Evolutionary conservation across 345 rosid species (phyloP).

Genomic region (Sonneratia alba): DNA sequence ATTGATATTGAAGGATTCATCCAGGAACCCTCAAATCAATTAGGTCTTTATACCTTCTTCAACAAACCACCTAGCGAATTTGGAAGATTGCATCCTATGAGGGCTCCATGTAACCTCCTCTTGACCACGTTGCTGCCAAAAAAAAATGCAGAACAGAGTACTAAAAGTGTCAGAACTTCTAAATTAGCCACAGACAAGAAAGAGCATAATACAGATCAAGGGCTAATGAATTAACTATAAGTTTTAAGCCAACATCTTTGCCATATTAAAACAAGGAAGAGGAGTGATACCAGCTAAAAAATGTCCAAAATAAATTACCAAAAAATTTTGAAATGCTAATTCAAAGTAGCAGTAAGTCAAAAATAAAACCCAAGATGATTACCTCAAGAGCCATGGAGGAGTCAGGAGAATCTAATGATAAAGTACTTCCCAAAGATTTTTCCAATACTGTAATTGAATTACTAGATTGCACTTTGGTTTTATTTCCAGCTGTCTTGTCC

Average conservation of each 20-base stretch:
- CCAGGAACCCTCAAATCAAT: conserved; percentile 2
- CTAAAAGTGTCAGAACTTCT: conserved; percentile 7
- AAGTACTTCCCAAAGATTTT: conserved; percentile 56
- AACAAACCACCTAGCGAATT: conserved; percentile 74
- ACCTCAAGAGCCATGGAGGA: conserved; percentile 17
- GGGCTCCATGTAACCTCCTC: conserved; percentile 38
- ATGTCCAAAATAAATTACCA: background rate
- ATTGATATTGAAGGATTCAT: background rate
- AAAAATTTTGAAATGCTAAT: background rate
- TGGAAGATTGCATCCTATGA: conserved; percentile 52
- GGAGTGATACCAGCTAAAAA: background rate
- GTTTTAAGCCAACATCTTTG: background rate
- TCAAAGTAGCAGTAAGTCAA: background rate
- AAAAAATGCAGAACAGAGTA: conserved; percentile 15
- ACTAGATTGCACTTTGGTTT: conserved; percentile 27
- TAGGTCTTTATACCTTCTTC: conserved; percentile 58
- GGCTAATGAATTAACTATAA: background rate
- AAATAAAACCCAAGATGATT: background rate
- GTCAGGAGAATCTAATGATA: conserved; percentile 36
- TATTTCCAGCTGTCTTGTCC: conserved; percentile 20
- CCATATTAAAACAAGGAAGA: background rate
- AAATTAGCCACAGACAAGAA: background rate
- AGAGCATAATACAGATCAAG: background rate
- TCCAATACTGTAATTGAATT: conserved; percentile 64
- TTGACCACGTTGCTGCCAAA: conserved; percentile 42